Base-by-base conservation (phyloP, 2,329 filamentous ascomycete genomes). In the Aspergillus sp. region DNA sequence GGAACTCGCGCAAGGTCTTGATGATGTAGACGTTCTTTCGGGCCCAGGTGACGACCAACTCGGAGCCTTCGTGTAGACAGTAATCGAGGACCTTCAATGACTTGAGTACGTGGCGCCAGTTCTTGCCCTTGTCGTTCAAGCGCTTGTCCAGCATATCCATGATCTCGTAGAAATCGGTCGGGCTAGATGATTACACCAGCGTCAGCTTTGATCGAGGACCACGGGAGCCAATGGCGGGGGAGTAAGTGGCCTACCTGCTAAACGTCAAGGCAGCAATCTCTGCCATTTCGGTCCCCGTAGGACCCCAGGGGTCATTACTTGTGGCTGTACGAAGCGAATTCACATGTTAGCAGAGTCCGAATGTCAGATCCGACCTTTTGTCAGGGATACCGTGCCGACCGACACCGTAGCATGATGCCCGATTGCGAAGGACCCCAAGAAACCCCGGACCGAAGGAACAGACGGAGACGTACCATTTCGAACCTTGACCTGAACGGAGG, bases 121-220 rank as follows among this genome's bases (percentile, higher is more conserved):
- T 99, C 84, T 98, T 99, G 73, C 95, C 95, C 79, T 99, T 98
- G 79, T 99, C 95, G 72, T 99, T 99, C 72, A 99, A 82, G 68
- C 95, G 90, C 83, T 98, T 98, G 80, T 99, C 95, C 68, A 99
- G 84, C 92, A 99, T 99, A 77, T 99, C 95, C 89, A 99, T 96
- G 71, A 99, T 97, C 76, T 99, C 94, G 81, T 96, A 96, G 81
- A 99, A 99, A 77, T 98, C 95, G 78, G 90, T 94, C 38, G 92
- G 93, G 74, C 94, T 96, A 69, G 60, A 59, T 38, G 21, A 53
- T 41, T 19, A n/a, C 41, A 57, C 56, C 21, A 58, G 54, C 36
- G 38, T 42, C 25, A 36, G 54, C 44, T 19, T 23, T 2, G 30
- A 17, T 32, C 39, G 36, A 23, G 23, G 4, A 49, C 53, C 39